A percentile compares a stretch with the other conserved stretches of the same genome.
Evolutionary conservation across 2,329 filamentous ascomycete species (phyloP).

Genomic region (Cladosporium sp.): DNA sequence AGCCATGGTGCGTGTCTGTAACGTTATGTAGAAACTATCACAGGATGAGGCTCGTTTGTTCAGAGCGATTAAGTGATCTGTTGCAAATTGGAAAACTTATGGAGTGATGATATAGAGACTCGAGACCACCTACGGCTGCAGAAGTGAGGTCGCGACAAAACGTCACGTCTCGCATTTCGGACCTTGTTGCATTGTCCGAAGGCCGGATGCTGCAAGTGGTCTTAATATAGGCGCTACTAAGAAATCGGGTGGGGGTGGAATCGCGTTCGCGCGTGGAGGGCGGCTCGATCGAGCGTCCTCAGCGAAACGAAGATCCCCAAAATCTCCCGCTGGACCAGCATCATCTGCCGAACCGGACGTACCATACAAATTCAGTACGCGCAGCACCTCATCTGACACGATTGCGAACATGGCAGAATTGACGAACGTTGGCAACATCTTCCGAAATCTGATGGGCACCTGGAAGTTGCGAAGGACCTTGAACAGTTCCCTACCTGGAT

Average conservation of each 20-base stretch:
- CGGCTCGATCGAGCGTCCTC: neutral
- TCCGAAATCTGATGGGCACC: constrained; percentile 35
- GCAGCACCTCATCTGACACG: neutral
- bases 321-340: neutral
- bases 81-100: neutral
- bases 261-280: neutral
- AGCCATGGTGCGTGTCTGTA: constrained; percentile 23
- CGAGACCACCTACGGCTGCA: neutral
- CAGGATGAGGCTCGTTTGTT: neutral
- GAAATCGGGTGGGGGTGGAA: neutral
- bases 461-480: constrained; percentile 38
- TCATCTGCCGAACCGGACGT: neutral
- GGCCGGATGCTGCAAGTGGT: constrained; percentile 6
- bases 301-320: neutral
- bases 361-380: too few species aligned
- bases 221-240: constrained; percentile 12
- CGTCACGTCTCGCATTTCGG: constrained; percentile 14
- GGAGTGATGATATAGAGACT: neutral
- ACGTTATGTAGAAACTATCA: neutral
- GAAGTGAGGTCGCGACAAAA: neutral
- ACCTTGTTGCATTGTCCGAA: constrained; percentile 10
- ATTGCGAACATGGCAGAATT: constrained; percentile 10
- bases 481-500: constrained; percentile 35
- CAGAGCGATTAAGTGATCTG: neutral
- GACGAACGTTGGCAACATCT: constrained; percentile 30